Percentiles rank a stretch among this genome's conserved stretches.
Evolutionary conservation across 768 basidiomycete genomes (phyloP).

Genomic region (Lactifluus hygrophoroides): DNA sequence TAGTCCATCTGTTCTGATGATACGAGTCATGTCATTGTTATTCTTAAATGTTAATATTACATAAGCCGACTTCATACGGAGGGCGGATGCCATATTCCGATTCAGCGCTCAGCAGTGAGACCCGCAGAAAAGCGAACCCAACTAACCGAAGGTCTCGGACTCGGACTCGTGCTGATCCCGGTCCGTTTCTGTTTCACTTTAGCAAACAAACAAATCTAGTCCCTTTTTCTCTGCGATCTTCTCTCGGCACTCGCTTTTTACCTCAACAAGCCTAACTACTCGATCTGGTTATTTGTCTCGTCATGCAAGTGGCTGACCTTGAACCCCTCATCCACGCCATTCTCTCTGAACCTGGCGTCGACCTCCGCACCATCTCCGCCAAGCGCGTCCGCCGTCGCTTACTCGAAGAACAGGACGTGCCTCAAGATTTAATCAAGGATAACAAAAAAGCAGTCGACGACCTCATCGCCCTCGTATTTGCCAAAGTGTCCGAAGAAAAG

Average conservation of each 20-base stretch:
- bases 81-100: neutral
- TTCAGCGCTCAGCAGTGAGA: neutral
- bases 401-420: constrained; percentile 45
- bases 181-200: neutral
- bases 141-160: neutral
- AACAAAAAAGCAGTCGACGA: constrained; percentile 61
- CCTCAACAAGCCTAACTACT: neutral
- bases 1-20: too few relatives aligned
- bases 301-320: constrained; percentile 35
- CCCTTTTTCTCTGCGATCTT: neutral
- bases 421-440: constrained; percentile 52
- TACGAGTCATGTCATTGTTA: too few relatives aligned
- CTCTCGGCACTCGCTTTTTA: neutral
- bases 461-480: constrained; percentile 60
- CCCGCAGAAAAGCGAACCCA: neutral
- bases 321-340: constrained; percentile 58
- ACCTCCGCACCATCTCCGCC: constrained; percentile 74
- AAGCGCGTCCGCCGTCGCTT: constrained; percentile 81
- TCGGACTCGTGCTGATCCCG: neutral
- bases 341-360: constrained; percentile 66
- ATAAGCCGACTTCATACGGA: constrained; percentile 10
- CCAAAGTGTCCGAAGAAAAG: constrained; percentile 37
- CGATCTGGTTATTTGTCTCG: neutral
- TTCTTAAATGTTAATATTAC: neutral
- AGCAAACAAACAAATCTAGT: neutral